Evolutionary conservation across 2,329 filamentous ascomycete species (phyloP).

Genomic region (Pseudogymnoascus sp.): DNA sequence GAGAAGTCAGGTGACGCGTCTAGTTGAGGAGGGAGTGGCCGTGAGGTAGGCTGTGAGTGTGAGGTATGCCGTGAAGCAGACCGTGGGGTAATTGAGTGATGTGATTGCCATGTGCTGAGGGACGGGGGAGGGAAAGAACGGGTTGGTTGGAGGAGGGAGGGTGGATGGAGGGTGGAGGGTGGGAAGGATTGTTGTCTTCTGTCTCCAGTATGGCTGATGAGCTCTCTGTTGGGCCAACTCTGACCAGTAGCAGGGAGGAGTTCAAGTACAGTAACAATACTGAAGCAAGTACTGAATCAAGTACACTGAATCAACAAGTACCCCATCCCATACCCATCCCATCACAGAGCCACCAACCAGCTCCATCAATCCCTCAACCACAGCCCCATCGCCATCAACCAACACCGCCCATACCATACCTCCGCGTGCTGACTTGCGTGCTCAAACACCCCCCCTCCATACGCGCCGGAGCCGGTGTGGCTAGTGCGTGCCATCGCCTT

Average conservation of each 20-base stretch:
- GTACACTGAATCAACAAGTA: too few relatives aligned
- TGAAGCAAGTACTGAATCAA: background rate
- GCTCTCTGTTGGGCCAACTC: background rate
- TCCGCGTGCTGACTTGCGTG: background rate
- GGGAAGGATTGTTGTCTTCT: background rate
- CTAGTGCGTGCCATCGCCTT: background rate
- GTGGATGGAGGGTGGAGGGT: conserved; percentile 11
- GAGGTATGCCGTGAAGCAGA: background rate
- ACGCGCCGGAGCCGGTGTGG: background rate
- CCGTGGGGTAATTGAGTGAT: conserved; percentile 18
- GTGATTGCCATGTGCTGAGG: conserved; percentile 20
- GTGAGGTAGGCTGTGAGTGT: background rate
- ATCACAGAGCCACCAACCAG: too few relatives aligned
- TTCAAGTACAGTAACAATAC: background rate
- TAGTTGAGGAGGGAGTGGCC: background rate
- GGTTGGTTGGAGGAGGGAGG: conserved; percentile 23
- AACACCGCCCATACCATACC: too few relatives aligned
- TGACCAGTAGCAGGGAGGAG: background rate
- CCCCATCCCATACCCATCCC: too few relatives aligned
- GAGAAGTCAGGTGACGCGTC: background rate
- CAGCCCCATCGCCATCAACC: too few relatives aligned
- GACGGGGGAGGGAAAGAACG: conserved; percentile 30
- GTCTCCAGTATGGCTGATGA: background rate
- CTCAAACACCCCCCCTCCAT: background rate
- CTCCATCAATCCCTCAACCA: too few relatives aligned